Base-by-base conservation (phyloP, 176 grass and related monocot species). In the Aegilops bicornis region DNA sequence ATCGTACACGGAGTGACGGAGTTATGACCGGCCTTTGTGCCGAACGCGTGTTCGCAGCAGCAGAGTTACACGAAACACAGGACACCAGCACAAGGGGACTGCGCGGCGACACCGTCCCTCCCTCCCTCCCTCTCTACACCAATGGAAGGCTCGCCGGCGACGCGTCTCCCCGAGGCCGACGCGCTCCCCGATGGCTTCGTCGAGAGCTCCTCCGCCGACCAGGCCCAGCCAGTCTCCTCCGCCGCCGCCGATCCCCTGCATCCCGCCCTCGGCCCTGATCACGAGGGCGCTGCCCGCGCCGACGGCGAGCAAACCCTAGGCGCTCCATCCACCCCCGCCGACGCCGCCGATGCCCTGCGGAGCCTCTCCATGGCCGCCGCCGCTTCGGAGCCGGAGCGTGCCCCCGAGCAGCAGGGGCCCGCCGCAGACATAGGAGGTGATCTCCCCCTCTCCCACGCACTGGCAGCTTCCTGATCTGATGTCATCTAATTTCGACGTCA, bases 151-250 rank as follows among this genome's bases (percentile, higher is more conserved):
- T 99, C 85, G 36, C 94, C 82, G 84, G 89, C 72, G 80, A 96
- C 88, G 87, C 80, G 80, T 60, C 97, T 99, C 39, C 94, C 90
- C 3, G 90, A 99, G 80, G 94, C 89, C 19, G 85, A 96, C 84
- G 91, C 94, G 12, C 92, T 99, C 16, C 97, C 97, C 79, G 97
- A 99, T 31, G 97, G 94, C 73, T 99, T 99, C 85, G 94, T 90
- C 11, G 97, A 96, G 59, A 92, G 92, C 85, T 87, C 63, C 11
- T 29, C 87, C 27, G 48, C 48, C 20, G 79, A 87, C 45, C 78
- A 80, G 70, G 32, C 43, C 6, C 45, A 56, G 52, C 32, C 91
- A 12, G 63, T 70, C 43, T 86, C 92, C 40, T 11, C 40, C 23
- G 37, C 37, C 6, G 50, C 73, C 31, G 73, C 64, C 50, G 87